These are phyloP conservation scores for Collybia nuda DNA, from an alignment of 768 basidiomycete species.

Conservation along the genomic window DNA sequence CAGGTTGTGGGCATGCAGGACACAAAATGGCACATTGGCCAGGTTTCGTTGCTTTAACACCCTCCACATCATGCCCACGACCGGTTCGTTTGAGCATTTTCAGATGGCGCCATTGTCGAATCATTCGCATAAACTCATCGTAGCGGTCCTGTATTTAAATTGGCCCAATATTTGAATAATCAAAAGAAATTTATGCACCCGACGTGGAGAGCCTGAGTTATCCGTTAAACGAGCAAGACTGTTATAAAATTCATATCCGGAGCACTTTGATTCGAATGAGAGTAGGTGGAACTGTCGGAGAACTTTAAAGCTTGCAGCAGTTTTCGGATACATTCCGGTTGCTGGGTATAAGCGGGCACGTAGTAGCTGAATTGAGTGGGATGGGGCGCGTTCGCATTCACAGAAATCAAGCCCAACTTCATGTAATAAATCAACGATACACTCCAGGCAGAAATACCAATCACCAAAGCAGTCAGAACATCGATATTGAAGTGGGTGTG, in stretches of 20 bases:
- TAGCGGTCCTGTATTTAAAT: conserved; percentile 16
- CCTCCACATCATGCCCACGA: conserved; percentile 10
- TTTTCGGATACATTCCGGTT: background rate
- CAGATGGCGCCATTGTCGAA: conserved; percentile 16
- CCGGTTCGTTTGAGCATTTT: conserved; percentile 18
- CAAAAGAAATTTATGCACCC: too few species aligned
- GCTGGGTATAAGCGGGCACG: background rate
- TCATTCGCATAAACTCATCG: conserved; percentile 13
- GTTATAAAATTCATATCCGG: conserved; percentile 17
- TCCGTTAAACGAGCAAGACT: conserved; percentile 10
- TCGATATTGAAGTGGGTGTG: too few species aligned
- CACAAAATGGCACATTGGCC: background rate
- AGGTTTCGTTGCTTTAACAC: background rate
- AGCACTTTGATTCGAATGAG: conserved; percentile 17
- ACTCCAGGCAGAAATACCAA: too few species aligned
- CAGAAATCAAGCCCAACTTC: background rate
- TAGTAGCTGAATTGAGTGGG: background rate
- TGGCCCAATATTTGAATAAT: too few species aligned
- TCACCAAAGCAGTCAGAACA: too few species aligned
- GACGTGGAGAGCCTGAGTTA: conserved; percentile 1
- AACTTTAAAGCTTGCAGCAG: background rate
- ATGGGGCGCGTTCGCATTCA: background rate
- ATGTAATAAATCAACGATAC: too few species aligned
- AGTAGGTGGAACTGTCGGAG: conserved; percentile 15
- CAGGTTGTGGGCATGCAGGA: background rate